Conservation (phyloP, 257 asterid genomes). For the Scutellaria minor region DNA sequence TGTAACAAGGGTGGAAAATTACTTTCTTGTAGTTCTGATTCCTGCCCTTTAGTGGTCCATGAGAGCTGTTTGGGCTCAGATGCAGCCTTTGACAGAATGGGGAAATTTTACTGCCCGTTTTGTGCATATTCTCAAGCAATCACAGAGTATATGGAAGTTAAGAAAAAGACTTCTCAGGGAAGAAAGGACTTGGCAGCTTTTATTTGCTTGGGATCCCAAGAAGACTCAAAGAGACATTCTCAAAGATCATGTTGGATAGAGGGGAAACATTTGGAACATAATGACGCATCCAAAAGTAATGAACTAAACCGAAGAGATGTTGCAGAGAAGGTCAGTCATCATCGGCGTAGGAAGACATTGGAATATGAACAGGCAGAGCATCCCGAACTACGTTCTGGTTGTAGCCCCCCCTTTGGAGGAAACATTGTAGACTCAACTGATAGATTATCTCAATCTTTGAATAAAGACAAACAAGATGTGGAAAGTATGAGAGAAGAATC, state of each 20-base stretch:
- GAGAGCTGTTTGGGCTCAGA: conserved; percentile 59
- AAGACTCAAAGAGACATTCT: conserved; percentile 37
- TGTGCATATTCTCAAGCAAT: conserved; percentile 77
- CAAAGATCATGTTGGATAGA: conserved; percentile 29
- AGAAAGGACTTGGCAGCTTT: conserved; percentile 61
- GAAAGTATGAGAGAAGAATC: conserved; percentile 32
- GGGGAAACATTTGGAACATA: conserved; percentile 32
- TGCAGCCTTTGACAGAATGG: conserved; percentile 47
- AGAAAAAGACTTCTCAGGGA: conserved; percentile 51
- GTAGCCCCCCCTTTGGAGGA: conserved; percentile 36
- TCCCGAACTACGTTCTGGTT: conserved; percentile 34
- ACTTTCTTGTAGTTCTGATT: conserved; percentile 53
- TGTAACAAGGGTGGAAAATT: conserved; percentile 54
- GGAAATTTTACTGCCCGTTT: conserved; percentile 71
- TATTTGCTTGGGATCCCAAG: conserved; percentile 38
- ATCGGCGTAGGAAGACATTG: conserved; percentile 33
- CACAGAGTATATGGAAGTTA: conserved; percentile 49
- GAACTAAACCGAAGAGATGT: conserved; percentile 40
- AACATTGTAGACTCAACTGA: conserved; percentile 27
- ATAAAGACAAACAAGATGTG: conserved; percentile 31
- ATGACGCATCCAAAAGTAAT: conserved; percentile 29
- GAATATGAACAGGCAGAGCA: conserved; percentile 42
- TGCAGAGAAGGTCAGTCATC: conserved; percentile 29
- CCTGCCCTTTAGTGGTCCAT: conserved; percentile 63
- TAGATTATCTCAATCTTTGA: conserved; percentile 16